These are phyloP conservation scores for Pilatotrama ljubarskyi DNA, from an alignment of 768 basidiomycete species.

Conservation along the genomic window DNA sequence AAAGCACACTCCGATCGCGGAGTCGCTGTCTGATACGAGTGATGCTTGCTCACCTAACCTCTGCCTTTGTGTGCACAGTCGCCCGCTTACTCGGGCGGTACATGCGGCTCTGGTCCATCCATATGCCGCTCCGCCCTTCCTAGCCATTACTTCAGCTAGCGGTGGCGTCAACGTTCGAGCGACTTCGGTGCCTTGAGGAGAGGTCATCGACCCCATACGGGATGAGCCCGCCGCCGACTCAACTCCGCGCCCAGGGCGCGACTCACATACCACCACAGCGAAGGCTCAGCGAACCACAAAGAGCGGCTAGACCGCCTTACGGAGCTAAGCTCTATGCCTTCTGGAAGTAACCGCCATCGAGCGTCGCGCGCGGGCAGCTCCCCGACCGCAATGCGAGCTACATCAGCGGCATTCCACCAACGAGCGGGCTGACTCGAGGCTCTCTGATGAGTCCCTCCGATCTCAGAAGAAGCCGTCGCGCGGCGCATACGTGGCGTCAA, in stretches of 20 bases:
- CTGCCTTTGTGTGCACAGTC: background rate
- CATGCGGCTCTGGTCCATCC: background rate
- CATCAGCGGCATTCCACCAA: background rate
- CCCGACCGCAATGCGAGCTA: background rate
- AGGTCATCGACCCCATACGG: background rate
- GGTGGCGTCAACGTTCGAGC: background rate
- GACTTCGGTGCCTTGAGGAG: background rate
- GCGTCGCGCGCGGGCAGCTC: background rate
- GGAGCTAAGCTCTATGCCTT: background rate
- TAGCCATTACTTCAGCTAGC: background rate
- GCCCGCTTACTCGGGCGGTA: background rate
- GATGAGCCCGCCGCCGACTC: background rate
- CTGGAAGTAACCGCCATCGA: background rate
- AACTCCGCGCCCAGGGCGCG: background rate
- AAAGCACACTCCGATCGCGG: background rate
- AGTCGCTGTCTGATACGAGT: background rate
- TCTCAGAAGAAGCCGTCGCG: background rate
- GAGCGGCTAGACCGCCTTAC: background rate
- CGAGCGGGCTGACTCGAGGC: background rate
- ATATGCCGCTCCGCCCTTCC: background rate
- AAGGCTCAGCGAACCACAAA: background rate
- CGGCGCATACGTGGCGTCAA: background rate
- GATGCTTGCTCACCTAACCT: background rate
- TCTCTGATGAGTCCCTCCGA: background rate
- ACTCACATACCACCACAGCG: background rate